A percentile compares a stretch with the other conserved stretches of the same genome.
Evolutionary conservation across 1,284 basidiomycete species (phyloP).

Genomic region (Cryptococcus hybrid): DNA sequence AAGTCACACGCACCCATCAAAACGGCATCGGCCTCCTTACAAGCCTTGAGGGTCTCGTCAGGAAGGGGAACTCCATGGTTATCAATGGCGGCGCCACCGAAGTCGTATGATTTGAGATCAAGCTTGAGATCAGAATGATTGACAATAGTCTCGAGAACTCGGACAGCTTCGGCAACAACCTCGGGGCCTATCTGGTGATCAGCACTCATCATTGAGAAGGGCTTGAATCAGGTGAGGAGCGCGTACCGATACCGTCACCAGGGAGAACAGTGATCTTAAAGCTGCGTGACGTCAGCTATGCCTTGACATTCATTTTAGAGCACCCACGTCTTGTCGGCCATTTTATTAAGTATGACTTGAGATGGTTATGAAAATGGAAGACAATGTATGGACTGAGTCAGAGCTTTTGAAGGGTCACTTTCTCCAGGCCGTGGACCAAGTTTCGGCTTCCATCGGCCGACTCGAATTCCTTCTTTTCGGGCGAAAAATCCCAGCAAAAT

Average conservation of each 20-base stretch:
- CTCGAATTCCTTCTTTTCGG: background rate
- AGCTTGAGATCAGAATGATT: conserved; percentile 71
- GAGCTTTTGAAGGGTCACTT: conserved; percentile 1
- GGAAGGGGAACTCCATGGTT: conserved; percentile 79
- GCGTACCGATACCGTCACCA: conserved; percentile 92
- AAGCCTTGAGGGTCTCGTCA: conserved; percentile 77
- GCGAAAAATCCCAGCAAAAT: too few relatives aligned
- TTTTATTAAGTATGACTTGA: conserved; percentile 1
- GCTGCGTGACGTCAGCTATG: conserved; percentile 16
- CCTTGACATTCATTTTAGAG: background rate
- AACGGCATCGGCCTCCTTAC: conserved; percentile 85
- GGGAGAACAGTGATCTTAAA: conserved; percentile 86
- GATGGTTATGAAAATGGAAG: background rate
- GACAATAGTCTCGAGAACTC: conserved; percentile 76
- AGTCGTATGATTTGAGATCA: conserved; percentile 64
- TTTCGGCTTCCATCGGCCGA: conserved; percentile 3
- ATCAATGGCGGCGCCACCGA: conserved; percentile 95
- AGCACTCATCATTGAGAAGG: background rate
- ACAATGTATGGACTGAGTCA: background rate
- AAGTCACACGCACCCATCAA: conserved; percentile 67
- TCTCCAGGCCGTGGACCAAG: background rate
- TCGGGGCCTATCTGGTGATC: conserved; percentile 69
- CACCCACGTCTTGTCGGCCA: conserved; percentile 22
- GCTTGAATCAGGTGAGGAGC: background rate
- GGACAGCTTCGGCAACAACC: conserved; percentile 83